A percentile compares a stretch with the other conserved stretches of the same genome.
Conservation (phyloP, 108 stramenopile species). For the Hondaea fermentalgiana region DNA sequence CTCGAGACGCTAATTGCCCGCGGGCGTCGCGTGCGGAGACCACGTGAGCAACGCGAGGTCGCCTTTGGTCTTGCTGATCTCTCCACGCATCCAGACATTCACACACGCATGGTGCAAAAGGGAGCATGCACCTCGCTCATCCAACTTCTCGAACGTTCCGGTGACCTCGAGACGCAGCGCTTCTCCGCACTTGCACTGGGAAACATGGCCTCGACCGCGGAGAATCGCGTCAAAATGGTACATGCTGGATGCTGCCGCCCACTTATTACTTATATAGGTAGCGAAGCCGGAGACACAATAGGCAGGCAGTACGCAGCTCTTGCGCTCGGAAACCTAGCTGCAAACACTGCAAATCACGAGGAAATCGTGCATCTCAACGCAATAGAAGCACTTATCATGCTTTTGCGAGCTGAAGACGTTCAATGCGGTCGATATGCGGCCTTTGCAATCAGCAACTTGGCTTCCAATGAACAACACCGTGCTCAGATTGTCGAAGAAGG, state of each 20-base stretch:
- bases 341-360: slow-evolving; percentile 66
- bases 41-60: slow-evolving; percentile 68
- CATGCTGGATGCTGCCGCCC: slow-evolving; percentile 38
- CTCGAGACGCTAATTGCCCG: slow-evolving; percentile 69
- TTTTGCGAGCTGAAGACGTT: slow-evolving; percentile 55
- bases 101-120: slow-evolving; percentile 66
- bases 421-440: slow-evolving; percentile 64
- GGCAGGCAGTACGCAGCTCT: slow-evolving; percentile 68
- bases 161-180: slow-evolving; percentile 69
- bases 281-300: slow-evolving; percentile 45
- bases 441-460: slow-evolving; percentile 64
- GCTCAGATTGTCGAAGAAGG: slow-evolving; percentile 57
- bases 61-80: slow-evolving; percentile 70
- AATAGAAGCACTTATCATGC: slow-evolving; percentile 50
- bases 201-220: slow-evolving; percentile 61
- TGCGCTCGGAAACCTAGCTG: slow-evolving; percentile 70
- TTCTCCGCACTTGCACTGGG: slow-evolving; percentile 69
- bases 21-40: slow-evolving; percentile 61
- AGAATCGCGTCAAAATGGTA: slow-evolving; percentile 56
- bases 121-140: slow-evolving; percentile 61
- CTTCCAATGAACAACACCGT: slow-evolving; percentile 59
- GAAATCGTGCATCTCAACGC: slow-evolving; percentile 52
- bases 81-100: slow-evolving; percentile 55
- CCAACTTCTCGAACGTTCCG: slow-evolving; percentile 44
- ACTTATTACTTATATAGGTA: slow-evolving; percentile 41